Evolutionary conservation across 2,329 filamentous ascomycete genomes (phyloP), one percentile per base, ranked within the genome.

Genomic region (Penicillium palitans): DNA sequence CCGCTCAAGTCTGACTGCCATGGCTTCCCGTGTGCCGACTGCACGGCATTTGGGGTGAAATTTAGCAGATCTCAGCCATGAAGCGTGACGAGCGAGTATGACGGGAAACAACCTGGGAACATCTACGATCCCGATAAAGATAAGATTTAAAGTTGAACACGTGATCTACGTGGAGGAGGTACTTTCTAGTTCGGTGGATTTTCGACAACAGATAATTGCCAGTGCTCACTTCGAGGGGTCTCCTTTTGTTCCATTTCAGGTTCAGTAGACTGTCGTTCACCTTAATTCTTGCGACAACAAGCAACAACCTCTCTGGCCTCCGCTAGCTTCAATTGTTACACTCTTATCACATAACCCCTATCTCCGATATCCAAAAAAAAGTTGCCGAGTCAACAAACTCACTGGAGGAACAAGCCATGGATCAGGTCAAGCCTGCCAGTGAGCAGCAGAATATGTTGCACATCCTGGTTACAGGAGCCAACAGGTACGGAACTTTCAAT

Each of bases 391-490:
- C 50, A 40, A 50, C 44, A 57, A 58, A 55, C 42, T 44, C 21
- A 52, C 56, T 44, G 9, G 37, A 53, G 44, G 37, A 49, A 49
- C n/a, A 60, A 51, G 45, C 33, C 40, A 70, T 63, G 67, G 55
- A 42, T 50, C 61, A 52, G 42, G 60, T 48, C 55, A 55, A 53
- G 31, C 35, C 46, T 21, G 53, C 52, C 24, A 41, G 33, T 6
- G 58, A 60, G 50, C 61, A 61, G 35, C 58, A 69, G 31, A 66
- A 72, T 40, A 68, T 69, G 47, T 62, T 63, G 41, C 75, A 73
- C 70, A 85, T 91, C 9, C 80, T 96, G 40, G 85, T 96, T 41
- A 96, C 91, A 0, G 91, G 91, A 53, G 90, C 90, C 37, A 96
- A 96, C 76, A 93, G 90, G 91, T 93, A 82, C 57, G 47, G 27